Conservation (phyloP, 306 rosid species). For the Prunus dulcis region DNA sequence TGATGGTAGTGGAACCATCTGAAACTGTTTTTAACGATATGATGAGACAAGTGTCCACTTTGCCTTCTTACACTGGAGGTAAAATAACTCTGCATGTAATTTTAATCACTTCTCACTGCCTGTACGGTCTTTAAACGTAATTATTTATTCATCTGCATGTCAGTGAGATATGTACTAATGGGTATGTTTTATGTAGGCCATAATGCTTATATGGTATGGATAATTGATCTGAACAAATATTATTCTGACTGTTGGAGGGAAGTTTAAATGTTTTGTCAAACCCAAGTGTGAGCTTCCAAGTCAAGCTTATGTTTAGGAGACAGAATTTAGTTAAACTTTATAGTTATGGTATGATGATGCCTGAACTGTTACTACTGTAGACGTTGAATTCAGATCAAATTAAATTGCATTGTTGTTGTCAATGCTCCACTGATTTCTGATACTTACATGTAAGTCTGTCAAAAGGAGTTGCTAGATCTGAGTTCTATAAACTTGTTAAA, state of each 20-base stretch:
- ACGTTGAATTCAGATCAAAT: neutral
- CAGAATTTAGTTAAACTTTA: neutral
- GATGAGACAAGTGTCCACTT: conserved; percentile 75
- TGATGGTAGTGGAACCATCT: conserved; percentile 96
- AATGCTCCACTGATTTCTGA: neutral
- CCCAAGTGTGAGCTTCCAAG: neutral
- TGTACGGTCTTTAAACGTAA: neutral
- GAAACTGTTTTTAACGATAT: conserved; percentile 75
- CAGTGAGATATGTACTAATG: neutral
- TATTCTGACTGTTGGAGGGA: neutral
- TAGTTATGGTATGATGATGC: neutral
- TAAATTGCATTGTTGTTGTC: neutral
- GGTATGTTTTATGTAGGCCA: neutral
- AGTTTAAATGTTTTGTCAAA: neutral
- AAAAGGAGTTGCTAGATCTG: neutral
- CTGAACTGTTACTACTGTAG: neutral
- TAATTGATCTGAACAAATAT: neutral
- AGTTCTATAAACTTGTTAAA: neutral
- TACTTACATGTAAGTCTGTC: neutral
- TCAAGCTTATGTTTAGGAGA: neutral
- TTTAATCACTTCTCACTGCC: neutral
- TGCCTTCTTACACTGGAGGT: conserved; percentile 94
- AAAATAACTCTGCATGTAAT: conserved; percentile 6
- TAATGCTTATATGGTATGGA: neutral
- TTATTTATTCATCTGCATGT: neutral